phyloP scores from a whole-genome alignment of 2,329 filamentous ascomycete species.

The Zalaria obscura region DNA sequence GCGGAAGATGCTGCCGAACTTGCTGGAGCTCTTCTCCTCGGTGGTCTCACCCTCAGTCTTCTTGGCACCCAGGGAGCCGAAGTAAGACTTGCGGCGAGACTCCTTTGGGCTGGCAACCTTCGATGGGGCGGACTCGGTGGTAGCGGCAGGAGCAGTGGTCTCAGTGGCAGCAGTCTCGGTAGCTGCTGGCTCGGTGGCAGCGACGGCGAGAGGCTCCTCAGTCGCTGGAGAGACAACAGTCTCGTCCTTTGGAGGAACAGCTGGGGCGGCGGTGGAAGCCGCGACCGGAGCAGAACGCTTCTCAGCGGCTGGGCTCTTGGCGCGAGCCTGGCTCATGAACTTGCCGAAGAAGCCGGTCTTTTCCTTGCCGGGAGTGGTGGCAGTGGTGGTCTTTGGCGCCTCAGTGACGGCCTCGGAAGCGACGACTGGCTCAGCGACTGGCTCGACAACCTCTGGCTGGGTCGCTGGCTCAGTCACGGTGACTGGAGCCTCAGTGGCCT shows the following conservation, averaged over 20 bases:
- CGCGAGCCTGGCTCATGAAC: conserved; percentile 7
- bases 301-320: conserved; percentile 7
- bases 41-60: conserved; percentile 13
- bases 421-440: conserved; percentile 10
- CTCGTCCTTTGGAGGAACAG: conserved; percentile 37
- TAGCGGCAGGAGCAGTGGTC: conserved; percentile 3
- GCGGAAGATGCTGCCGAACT: conserved; percentile 20
- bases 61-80: conserved; percentile 7
- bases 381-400: conserved; percentile 4
- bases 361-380: conserved; percentile 7
- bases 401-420: conserved; percentile 8
- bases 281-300: conserved; percentile 3
- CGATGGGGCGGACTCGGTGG: conserved; percentile 3
- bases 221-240: conserved; percentile 10
- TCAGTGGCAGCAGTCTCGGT: conserved; percentile 5
- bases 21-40: conserved; percentile 12
- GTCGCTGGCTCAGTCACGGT: conserved; percentile 14
- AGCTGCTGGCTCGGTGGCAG: conserved; percentile 10
- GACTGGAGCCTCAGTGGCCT: conserved; percentile 28
- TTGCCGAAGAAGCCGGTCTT: conserved; percentile 8
- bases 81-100: conserved; percentile 9
- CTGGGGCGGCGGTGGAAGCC: conserved; percentile 5
- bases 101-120: conserved; percentile 8
- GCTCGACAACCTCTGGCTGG: conserved; percentile 8
- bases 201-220: conserved; percentile 6